phyloP scores from a whole-genome alignment of 2,329 filamentous ascomycete species.

The Curvularia lunata region DNA sequence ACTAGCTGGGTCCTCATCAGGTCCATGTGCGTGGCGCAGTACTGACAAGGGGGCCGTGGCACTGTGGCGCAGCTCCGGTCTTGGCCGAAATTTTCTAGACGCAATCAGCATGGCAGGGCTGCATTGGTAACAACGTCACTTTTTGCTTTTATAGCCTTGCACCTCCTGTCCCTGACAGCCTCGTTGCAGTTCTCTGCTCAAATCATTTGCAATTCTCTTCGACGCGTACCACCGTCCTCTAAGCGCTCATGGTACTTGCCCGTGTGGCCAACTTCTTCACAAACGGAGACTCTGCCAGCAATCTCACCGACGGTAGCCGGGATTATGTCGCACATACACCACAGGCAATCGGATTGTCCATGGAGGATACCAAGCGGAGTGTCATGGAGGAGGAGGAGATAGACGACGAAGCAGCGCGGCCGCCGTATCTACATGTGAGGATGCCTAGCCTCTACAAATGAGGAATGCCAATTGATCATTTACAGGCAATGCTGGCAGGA shows the following conservation, averaged over 20 bases:
- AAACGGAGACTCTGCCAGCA: constrained; percentile 41
- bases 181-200: neutral
- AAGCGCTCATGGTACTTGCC: constrained; percentile 57
- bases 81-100: constrained; percentile 42
- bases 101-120: constrained; percentile 22
- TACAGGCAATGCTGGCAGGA: constrained; percentile 90
- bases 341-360: constrained; percentile 30
- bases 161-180: constrained; percentile 3
- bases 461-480: constrained; percentile 32
- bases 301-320: constrained; percentile 49
- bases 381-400: constrained; percentile 33
- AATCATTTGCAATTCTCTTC: neutral
- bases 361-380: constrained; percentile 27
- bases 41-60: constrained; percentile 10
- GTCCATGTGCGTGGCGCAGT: constrained; percentile 20
- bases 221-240: constrained; percentile 23
- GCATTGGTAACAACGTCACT: constrained; percentile 33
- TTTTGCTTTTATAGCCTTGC: constrained; percentile 14
- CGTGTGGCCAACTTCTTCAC: constrained; percentile 57
- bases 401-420: constrained; percentile 53
- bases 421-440: constrained; percentile 57
- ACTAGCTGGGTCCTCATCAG: constrained; percentile 19
- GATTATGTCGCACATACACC: constrained; percentile 29
- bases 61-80: constrained; percentile 24
- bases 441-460: constrained; percentile 10